A percentile compares a stretch with the other conserved stretches of the same genome.
Evolutionary conservation across 495 filamentous ascomycete genomes (phyloP).

Genomic region (Talaromyces liani): DNA sequence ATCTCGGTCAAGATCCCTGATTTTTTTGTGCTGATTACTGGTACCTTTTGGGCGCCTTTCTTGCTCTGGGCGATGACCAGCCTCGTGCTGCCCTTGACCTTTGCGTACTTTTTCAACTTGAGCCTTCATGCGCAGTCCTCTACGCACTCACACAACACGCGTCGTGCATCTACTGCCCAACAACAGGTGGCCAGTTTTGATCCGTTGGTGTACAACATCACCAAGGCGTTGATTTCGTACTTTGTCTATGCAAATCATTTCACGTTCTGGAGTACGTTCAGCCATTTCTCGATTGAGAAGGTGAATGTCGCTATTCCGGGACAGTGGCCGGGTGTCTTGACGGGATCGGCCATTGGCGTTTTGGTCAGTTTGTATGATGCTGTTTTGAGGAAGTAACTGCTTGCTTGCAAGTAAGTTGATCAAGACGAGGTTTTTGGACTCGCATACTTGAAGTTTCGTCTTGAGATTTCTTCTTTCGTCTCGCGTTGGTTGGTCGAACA

Average conservation of each 20-base stretch:
- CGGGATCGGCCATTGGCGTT: conserved; percentile 62
- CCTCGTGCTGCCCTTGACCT: conserved; percentile 57
- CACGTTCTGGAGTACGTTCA: conserved; percentile 56
- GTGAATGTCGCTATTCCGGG: conserved; percentile 64
- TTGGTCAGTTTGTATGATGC: conserved; percentile 76
- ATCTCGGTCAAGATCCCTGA: conserved; percentile 68
- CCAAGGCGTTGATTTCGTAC: conserved; percentile 72
- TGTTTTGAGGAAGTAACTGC: conserved; percentile 61
- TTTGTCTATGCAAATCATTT: conserved; percentile 68
- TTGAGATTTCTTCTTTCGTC: neutral
- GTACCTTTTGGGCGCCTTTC: conserved; percentile 75
- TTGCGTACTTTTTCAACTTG: conserved; percentile 85
- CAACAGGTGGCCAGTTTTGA: conserved; percentile 56
- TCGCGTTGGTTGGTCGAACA: neutral
- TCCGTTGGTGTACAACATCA: conserved; percentile 81
- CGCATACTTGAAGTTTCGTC: neutral
- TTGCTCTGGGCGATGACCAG: conserved; percentile 70
- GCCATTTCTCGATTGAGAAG: conserved; percentile 46
- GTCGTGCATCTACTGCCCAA: conserved; percentile 7
- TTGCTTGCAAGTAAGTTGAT: neutral
- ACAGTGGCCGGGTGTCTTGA: conserved; percentile 60
- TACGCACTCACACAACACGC: conserved; percentile 14
- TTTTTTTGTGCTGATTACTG: conserved; percentile 69
- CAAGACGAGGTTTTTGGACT: neutral
- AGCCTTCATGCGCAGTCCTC: conserved; percentile 36